phyloP scores from a whole-genome alignment of 495 filamentous ascomycete genomes.

The Amorphotheca resinae region DNA sequence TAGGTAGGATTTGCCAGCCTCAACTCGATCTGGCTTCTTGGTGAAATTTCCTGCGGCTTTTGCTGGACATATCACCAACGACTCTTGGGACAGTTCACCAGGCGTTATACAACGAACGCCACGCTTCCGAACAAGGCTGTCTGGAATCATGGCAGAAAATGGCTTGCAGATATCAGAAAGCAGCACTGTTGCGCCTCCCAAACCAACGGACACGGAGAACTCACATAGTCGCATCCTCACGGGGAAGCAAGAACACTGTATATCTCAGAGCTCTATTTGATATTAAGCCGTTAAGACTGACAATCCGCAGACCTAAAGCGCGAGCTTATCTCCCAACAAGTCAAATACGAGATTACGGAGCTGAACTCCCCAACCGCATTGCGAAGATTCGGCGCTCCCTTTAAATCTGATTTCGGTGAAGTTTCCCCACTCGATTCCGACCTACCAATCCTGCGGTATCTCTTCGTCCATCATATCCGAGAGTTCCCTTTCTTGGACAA shows the following conservation, averaged over 20 bases:
- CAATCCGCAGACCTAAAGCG: conserved; percentile 76
- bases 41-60: too few species aligned
- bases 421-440: conserved; percentile 89
- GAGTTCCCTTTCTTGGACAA: conserved; percentile 96
- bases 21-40: too few species aligned
- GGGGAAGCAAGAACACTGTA: conserved; percentile 98
- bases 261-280: conserved; percentile 16
- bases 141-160: conserved; percentile 4
- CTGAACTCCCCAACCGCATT: conserved; percentile 89
- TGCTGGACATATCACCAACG: too few species aligned
- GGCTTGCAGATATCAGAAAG: not conserved
- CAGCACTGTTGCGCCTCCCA: not conserved
- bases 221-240: conserved; percentile 39
- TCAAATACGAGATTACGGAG: conserved; percentile 75
- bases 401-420: conserved; percentile 83
- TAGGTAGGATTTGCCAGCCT: too few species aligned
- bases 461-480: conserved; percentile 95
- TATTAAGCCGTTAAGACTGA: conserved; percentile 1
- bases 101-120: too few species aligned
- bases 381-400: conserved; percentile 89
- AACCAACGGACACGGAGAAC: not conserved
- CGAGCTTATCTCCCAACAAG: conserved; percentile 84
- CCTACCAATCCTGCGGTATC: conserved; percentile 84
- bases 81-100: too few species aligned
- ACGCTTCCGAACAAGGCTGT: not conserved